Evolutionary conservation across 2,329 filamentous ascomycete genomes (phyloP).

Genomic region (Colletotrichum liaoningense): DNA sequence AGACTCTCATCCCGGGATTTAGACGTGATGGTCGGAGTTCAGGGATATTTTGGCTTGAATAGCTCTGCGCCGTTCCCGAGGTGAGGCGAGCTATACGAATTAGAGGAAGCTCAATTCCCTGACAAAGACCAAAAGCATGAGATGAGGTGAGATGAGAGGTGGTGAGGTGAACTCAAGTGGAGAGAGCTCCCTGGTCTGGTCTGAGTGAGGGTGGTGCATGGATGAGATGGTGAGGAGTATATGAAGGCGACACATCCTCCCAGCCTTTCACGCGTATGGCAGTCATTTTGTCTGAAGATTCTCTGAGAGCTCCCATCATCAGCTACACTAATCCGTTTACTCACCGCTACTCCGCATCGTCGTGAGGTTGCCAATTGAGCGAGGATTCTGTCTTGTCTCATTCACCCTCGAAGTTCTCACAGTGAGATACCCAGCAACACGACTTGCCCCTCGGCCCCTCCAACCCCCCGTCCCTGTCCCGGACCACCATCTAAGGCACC

Average conservation of each 20-base stretch:
- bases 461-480: neutral
- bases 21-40: neutral
- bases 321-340: neutral
- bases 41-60: neutral
- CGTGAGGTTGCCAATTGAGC: neutral
- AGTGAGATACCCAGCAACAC: neutral
- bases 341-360: neutral
- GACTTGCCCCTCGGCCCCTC: neutral
- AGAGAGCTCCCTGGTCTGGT: neutral
- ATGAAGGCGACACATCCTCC: slow-evolving; percentile 21
- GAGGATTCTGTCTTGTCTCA: neutral
- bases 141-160: slow-evolving; percentile 2
- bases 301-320: neutral
- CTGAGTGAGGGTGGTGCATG: neutral
- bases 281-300: neutral
- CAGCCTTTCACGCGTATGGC: neutral
- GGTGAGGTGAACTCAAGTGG: neutral
- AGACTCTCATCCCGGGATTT: neutral
- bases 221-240: slow-evolving; percentile 12
- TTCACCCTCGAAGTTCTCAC: neutral
- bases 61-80: neutral
- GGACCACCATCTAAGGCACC: no score
- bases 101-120: neutral
- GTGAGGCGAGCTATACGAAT: neutral
- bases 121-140: neutral